A percentile compares a stretch with the other conserved stretches of the same genome.
phyloP scores from a whole-genome alignment of 805 yeast species.

The Candida ficus region DNA sequence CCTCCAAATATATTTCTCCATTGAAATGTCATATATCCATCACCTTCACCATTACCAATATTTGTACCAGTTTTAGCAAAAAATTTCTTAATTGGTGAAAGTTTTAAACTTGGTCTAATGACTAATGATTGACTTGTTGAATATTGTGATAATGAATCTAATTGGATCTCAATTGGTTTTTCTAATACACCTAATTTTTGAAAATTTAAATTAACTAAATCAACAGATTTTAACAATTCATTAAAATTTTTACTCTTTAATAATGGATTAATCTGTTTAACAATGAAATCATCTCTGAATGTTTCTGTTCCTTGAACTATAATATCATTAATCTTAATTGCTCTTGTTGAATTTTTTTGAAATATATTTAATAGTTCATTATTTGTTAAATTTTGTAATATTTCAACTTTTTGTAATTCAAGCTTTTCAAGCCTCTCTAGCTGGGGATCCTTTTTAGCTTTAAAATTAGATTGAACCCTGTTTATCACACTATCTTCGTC shows the following conservation, averaged over 20 bases:
- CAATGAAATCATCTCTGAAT: slow-evolving; percentile 41
- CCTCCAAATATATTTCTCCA: slow-evolving; percentile 58
- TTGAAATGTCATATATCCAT: slow-evolving; percentile 80
- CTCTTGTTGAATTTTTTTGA: slow-evolving; percentile 30
- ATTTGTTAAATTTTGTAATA: slow-evolving; percentile 26
- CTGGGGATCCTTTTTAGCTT: slow-evolving; percentile 8
- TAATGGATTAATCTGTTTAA: slow-evolving; percentile 43
- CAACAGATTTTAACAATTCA: slow-evolving; percentile 37
- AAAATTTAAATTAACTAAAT: slow-evolving; percentile 39
- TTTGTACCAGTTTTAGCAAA: slow-evolving; percentile 91
- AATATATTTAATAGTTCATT: slow-evolving; percentile 25
- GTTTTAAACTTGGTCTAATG: slow-evolving; percentile 27
- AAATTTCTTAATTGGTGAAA: slow-evolving; percentile 60
- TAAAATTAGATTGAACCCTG: slow-evolving; percentile 20
- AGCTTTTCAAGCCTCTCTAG: slow-evolving; percentile 16
- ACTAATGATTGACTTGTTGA: slow-evolving; percentile 8
- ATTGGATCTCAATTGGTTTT: slow-evolving; percentile 30
- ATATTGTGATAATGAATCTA: slow-evolving; percentile 22
- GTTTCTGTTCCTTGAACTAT: slow-evolving; percentile 44
- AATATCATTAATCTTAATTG: slow-evolving; percentile 39
- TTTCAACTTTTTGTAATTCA: slow-evolving; percentile 24
- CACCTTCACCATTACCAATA: slow-evolving; percentile 95
- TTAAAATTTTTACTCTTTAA: slow-evolving; percentile 36
- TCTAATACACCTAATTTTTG: slow-evolving; percentile 38
- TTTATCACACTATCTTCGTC: slow-evolving; percentile 19